Evolutionary conservation across 1,284 basidiomycete genomes (phyloP).

Genomic region (Heterobasidion parviporum): DNA sequence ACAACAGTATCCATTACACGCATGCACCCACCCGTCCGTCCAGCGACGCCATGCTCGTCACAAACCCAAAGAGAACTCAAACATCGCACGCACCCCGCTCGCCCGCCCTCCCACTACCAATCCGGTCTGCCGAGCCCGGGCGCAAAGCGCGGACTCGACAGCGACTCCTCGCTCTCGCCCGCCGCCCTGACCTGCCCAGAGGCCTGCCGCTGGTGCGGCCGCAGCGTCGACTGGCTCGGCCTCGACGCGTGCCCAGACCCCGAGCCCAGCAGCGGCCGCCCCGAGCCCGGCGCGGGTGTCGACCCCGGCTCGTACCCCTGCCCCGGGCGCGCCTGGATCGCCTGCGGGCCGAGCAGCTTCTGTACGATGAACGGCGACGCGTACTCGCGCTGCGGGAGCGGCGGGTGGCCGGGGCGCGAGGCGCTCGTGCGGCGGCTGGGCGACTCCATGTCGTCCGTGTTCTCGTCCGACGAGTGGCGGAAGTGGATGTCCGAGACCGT

Average conservation of each 20-base stretch:
- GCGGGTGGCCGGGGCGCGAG: slow-evolving; percentile 41
- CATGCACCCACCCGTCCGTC: neutral
- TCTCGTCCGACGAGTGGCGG: slow-evolving; percentile 43
- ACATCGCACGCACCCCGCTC: neutral
- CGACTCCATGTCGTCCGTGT: slow-evolving; percentile 22
- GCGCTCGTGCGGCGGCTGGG: slow-evolving; percentile 24
- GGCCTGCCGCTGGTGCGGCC: neutral
- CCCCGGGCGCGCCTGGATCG: neutral
- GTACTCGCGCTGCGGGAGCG: slow-evolving; percentile 29
- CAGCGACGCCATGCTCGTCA: neutral
- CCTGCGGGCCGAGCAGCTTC: slow-evolving; percentile 29
- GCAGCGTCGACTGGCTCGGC: neutral
- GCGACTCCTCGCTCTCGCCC: neutral
- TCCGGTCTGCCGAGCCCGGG: neutral
- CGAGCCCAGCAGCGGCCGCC: neutral
- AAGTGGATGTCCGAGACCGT: slow-evolving; percentile 64
- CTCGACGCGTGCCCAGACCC: neutral
- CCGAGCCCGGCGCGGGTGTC: neutral
- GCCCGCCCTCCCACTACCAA: neutral
- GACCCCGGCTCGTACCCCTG: neutral
- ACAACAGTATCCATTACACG: neutral
- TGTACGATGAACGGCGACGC: slow-evolving; percentile 26
- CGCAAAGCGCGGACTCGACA: neutral
- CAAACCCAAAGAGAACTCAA: neutral
- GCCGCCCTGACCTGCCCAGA: neutral